phyloP scores from a whole-genome alignment of 2,329 filamentous ascomycete species.

The Penicillium capsulatum region DNA sequence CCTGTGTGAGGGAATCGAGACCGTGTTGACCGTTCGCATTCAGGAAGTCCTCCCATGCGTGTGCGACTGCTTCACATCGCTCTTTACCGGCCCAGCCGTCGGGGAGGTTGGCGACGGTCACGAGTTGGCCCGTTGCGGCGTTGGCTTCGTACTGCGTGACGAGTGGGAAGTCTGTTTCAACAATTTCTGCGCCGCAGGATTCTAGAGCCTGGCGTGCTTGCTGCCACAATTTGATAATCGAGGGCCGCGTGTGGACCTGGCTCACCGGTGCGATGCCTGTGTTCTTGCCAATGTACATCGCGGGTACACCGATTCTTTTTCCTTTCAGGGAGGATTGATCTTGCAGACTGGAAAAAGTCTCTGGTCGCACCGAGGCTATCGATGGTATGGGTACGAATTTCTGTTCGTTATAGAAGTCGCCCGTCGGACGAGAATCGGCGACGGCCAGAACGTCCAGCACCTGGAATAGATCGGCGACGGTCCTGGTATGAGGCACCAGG shows the following conservation, averaged over 20 bases:
- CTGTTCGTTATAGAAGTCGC: constrained; percentile 57
- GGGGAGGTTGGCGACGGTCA: constrained; percentile 43
- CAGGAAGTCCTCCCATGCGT: constrained; percentile 53
- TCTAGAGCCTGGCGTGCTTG: constrained; percentile 26
- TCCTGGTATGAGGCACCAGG: constrained; percentile 51
- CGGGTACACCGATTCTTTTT: constrained; percentile 49
- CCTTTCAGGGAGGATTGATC: constrained; percentile 36
- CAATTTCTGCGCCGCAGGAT: constrained; percentile 29
- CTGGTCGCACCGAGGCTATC: constrained; percentile 29
- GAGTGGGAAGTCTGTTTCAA: constrained; percentile 34
- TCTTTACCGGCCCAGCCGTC: constrained; percentile 48
- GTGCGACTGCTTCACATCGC: constrained; percentile 48
- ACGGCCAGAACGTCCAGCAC: constrained; percentile 49
- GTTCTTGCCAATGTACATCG: constrained; percentile 48
- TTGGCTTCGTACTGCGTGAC: constrained; percentile 34
- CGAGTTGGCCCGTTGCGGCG: constrained; percentile 28
- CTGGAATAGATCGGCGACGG: constrained; percentile 48
- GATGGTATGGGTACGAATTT: constrained; percentile 41
- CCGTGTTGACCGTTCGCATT: constrained; percentile 39
- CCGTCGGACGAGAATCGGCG: constrained; percentile 39
- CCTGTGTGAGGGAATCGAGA: constrained; percentile 36
- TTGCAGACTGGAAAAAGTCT: constrained; percentile 33
- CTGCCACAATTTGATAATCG: constrained; percentile 39
- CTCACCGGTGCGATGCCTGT: constrained; percentile 34
- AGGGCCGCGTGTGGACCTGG: constrained; percentile 33